phyloP scores from a whole-genome alignment of 1,139 yeast species.

The Suhomyces maxii region DNA sequence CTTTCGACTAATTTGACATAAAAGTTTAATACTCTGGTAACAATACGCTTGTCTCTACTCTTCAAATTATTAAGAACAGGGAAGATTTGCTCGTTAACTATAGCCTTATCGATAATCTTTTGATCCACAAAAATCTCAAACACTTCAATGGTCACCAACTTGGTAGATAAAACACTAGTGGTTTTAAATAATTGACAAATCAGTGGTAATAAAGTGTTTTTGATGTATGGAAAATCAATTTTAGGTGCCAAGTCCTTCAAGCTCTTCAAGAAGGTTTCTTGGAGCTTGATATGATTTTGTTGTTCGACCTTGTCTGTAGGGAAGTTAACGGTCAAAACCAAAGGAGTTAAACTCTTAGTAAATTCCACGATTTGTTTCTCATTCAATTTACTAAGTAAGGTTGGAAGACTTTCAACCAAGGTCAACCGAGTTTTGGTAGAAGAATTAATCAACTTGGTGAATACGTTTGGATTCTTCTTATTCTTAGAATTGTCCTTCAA shows the following conservation, averaged over 20 bases:
- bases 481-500: constrained; percentile 32
- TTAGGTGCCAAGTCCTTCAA: constrained; percentile 45
- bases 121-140: constrained; percentile 58
- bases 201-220: constrained; percentile 71
- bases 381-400: constrained; percentile 54
- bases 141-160: constrained; percentile 65
- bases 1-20: constrained; percentile 47
- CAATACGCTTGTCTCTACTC: constrained; percentile 71
- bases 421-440: constrained; percentile 39
- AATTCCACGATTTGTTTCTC: constrained; percentile 44
- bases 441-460: constrained; percentile 41
- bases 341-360: constrained; percentile 30
- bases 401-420: constrained; percentile 56
- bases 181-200: constrained; percentile 73
- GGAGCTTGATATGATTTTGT: constrained; percentile 45
- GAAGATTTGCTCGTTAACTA: constrained; percentile 72
- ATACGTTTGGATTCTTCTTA: constrained; percentile 32
- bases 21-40: constrained; percentile 54
- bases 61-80: constrained; percentile 76
- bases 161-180: constrained; percentile 79
- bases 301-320: constrained; percentile 28
- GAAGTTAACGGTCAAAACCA: constrained; percentile 27
- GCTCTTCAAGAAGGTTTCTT: constrained; percentile 56
- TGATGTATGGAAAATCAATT: constrained; percentile 71
- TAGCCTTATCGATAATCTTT: constrained; percentile 67